Evolutionary conservation across 352 stramenopile species (phyloP).

Genomic region (Halophytophthora batemanensis): DNA sequence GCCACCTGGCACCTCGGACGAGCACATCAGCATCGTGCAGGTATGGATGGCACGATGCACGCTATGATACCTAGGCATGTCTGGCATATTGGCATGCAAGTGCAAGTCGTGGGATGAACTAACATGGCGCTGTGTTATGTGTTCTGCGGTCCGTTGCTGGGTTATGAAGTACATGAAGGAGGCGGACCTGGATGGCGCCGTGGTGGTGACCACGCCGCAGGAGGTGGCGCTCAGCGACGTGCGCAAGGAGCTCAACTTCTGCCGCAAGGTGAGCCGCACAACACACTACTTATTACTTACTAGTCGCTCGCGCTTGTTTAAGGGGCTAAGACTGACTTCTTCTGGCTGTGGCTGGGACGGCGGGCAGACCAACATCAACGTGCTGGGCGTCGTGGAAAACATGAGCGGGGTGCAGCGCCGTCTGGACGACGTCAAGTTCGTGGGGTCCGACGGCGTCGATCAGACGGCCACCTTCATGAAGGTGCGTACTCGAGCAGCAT

Average conservation of each 20-base stretch:
- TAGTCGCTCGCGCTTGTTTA: not conserved
- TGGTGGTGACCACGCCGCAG: constrained; percentile 99
- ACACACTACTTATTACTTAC: too few species aligned
- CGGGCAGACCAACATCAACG: constrained; percentile 70
- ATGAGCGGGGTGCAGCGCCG: constrained; percentile 94
- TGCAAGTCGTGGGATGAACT: too few species aligned
- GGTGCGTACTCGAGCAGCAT: constrained; percentile 29
- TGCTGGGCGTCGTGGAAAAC: constrained; percentile 96
- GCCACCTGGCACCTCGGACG: constrained; percentile 98
- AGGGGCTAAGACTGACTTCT: not conserved
- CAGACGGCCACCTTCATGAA: constrained; percentile 62
- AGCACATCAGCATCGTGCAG: constrained; percentile 99
- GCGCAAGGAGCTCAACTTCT: constrained; percentile 99
- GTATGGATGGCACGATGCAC: constrained; percentile 25
- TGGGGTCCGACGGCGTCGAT: constrained; percentile 49
- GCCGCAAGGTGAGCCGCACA: constrained; percentile 93
- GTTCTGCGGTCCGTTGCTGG: not conserved
- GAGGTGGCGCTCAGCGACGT: constrained; percentile 99
- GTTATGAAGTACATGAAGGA: constrained; percentile 95
- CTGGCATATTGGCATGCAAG: too few species aligned
- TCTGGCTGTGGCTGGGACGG: constrained; percentile 1
- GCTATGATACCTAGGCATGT: too few species aligned
- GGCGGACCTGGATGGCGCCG: constrained; percentile 91
- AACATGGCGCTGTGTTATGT: too few species aligned
- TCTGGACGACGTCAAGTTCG: constrained; percentile 72